Base-by-base conservation (phyloP, 805 yeast genomes). In the Ogataea siamensis region DNA sequence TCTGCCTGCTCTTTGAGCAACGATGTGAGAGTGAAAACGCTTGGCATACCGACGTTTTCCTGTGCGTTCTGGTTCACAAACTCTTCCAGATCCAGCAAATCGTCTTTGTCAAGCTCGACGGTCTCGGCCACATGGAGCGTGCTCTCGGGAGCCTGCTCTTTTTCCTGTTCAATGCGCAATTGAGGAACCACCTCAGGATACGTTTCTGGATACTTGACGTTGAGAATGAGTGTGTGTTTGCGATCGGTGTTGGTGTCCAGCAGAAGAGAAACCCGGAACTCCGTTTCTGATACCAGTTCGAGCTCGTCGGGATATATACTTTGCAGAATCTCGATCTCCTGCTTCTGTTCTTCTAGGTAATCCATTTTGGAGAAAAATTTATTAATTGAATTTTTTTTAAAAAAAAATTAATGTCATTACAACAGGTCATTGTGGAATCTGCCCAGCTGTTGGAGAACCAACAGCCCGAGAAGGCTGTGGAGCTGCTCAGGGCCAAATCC, bases 251-350 rank as follows among this genome's bases (percentile, higher is more conserved):
- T 70, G 3, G 91, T 79, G 49, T 91, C 97, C 31, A 89, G 67
- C 14, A 57, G 53, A n/a, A 87, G 50, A 34, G 66, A 66, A 23
- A 91, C 73, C 28, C 76, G 68, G 57, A 77, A 85, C 24, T 69
- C 69, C 5, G 67, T 61, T 14, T 72, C 73, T 1, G 74, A 55
- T 23, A 69, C 51, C 7, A 66, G 53, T n/a, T 57, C 63, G 21
- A 87, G 63, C 60, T 91, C 99, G 56, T 91, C 97, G 5, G 98
- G 99, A 58, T 93, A 91, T 39, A 91, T 91, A 12, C 94, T 81
- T 57, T 86, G 81, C 41, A 91, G 72, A 36, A 93, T 88, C 60
- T 89, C 97, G 31, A 93, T 59, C 61, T 91, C 99, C 63, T 91
- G 96, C 19, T 56, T 61, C 58, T 91, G 97, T 56, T 93, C 97